Percentiles rank a stretch among this genome's conserved stretches.
Evolutionary conservation across 164 flowering plant genomes (phyloP).

Genomic region (Brasenia schreberi): DNA sequence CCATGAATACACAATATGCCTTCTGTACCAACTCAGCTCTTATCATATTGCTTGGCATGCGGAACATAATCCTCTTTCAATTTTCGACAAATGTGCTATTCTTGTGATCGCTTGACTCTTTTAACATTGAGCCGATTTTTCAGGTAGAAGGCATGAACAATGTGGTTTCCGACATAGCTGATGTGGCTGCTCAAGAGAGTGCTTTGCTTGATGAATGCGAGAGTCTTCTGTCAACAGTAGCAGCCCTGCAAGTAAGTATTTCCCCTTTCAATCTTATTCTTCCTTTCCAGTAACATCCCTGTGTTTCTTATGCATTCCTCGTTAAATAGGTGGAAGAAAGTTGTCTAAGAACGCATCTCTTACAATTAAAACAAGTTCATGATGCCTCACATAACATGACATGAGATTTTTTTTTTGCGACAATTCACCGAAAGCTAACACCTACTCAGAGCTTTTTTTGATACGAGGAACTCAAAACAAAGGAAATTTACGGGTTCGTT

Average conservation of each 20-base stretch:
- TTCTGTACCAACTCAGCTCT: too few relatives aligned
- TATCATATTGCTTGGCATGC: too few relatives aligned
- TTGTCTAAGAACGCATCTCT: constrained; percentile 48
- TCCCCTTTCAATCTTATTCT: neutral
- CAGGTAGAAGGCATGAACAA: constrained; percentile 55
- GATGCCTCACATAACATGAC: too few relatives aligned
- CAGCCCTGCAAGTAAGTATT: constrained; percentile 57
- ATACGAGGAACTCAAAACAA: too few relatives aligned
- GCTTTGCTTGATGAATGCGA: constrained; percentile 45
- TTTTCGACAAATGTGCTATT: neutral
- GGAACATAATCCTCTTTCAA: neutral
- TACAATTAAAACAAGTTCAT: constrained; percentile 30
- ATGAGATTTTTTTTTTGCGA: too few relatives aligned
- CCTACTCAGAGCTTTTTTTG: too few relatives aligned
- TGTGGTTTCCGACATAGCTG: constrained; percentile 46
- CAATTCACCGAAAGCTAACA: too few relatives aligned
- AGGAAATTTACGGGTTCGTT: too few relatives aligned
- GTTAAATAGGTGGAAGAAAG: constrained; percentile 52
- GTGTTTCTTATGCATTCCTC: neutral
- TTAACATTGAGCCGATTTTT: neutral
- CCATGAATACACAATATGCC: neutral
- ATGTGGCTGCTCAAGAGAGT: constrained; percentile 35
- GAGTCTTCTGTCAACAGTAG: constrained; percentile 45
- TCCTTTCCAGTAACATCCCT: neutral
- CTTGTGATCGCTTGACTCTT: neutral